These are phyloP conservation scores for Yueomyces sp. DNA, from an alignment of 805 yeast species.

Conservation along the genomic window DNA sequence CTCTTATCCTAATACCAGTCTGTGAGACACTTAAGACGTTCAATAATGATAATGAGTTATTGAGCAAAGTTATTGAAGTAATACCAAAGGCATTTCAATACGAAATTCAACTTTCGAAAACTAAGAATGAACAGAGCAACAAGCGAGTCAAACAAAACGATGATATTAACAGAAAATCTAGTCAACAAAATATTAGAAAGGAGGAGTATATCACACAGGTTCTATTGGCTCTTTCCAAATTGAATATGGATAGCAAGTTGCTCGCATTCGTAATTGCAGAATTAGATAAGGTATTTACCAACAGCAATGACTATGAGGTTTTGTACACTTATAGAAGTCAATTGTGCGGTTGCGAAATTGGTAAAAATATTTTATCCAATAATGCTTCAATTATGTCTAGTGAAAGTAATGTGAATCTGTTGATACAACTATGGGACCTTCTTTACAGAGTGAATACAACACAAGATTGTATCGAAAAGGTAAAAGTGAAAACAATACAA, in stretches of 20 bases:
- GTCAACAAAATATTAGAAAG: conserved; percentile 29
- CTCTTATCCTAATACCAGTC: conserved; percentile 36
- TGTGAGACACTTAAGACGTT: conserved; percentile 36
- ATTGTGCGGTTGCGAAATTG: conserved; percentile 30
- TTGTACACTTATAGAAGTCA: conserved; percentile 52
- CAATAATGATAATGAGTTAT: conserved; percentile 10
- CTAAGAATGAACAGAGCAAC: conserved; percentile 11
- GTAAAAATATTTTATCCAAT: conserved; percentile 11
- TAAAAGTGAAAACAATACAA: conserved; percentile 36
- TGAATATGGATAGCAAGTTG: conserved; percentile 12
- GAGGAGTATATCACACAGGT: conserved; percentile 35
- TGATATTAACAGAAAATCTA: conserved; percentile 26
- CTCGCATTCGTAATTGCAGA: conserved; percentile 21
- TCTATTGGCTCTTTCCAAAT: conserved; percentile 25
- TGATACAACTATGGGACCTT: conserved; percentile 12
- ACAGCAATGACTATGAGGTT: conserved; percentile 6
- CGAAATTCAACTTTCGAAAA: conserved; percentile 17
- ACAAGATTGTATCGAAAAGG: conserved; percentile 40
- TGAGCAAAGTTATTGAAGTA: conserved; percentile 19
- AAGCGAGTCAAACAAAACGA: conserved; percentile 16
- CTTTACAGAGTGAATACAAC: conserved; percentile 23
- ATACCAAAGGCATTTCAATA: conserved; percentile 25
- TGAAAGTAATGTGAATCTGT: conserved; percentile 1
- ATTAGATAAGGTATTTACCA: conserved; percentile 17
- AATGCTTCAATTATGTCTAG: not conserved